Conservation (phyloP, 116 monocot species). For the Dioscorea cayenensis region DNA sequence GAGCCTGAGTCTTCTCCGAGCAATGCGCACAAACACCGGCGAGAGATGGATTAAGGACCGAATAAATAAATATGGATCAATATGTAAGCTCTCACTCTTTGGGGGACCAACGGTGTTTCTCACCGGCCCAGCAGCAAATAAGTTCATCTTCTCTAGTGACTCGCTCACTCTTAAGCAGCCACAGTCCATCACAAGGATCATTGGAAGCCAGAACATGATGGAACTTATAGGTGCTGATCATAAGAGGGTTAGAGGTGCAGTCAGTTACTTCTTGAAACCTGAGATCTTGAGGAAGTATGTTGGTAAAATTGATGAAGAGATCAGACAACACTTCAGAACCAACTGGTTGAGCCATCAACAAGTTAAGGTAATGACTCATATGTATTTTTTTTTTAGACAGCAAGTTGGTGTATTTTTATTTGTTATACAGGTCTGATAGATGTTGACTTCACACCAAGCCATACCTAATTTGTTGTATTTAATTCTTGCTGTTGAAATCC, state of each 20-base stretch:
- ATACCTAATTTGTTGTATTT: too few species aligned
- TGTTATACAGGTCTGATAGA: too few species aligned
- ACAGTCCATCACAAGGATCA: constrained; percentile 9
- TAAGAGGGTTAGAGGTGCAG: constrained; percentile 16
- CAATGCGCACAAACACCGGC: constrained; percentile 27
- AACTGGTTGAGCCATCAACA: background rate
- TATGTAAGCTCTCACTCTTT: constrained; percentile 35
- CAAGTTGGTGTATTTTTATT: too few species aligned
- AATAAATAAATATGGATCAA: constrained; percentile 22
- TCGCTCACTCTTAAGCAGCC: constrained; percentile 14
- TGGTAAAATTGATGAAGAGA: constrained; percentile 18
- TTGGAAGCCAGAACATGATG: constrained; percentile 14
- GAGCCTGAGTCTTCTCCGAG: constrained; percentile 30
- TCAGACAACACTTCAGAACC: constrained; percentile 11
- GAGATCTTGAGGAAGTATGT: constrained; percentile 28
- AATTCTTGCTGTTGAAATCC: too few species aligned
- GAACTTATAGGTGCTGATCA: constrained; percentile 27
- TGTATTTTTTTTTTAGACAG: too few species aligned
- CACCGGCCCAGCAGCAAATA: constrained; percentile 31
- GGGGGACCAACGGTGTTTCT: constrained; percentile 25
- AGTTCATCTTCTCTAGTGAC: constrained; percentile 21
- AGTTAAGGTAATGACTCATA: constrained; percentile 5
- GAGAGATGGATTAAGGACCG: constrained; percentile 19
- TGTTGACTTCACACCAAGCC: too few species aligned
- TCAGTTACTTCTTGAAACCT: constrained; percentile 21